Base-by-base conservation (phyloP, 2,329 filamentous ascomycete genomes). In the Fonsecaea nubica region DNA sequence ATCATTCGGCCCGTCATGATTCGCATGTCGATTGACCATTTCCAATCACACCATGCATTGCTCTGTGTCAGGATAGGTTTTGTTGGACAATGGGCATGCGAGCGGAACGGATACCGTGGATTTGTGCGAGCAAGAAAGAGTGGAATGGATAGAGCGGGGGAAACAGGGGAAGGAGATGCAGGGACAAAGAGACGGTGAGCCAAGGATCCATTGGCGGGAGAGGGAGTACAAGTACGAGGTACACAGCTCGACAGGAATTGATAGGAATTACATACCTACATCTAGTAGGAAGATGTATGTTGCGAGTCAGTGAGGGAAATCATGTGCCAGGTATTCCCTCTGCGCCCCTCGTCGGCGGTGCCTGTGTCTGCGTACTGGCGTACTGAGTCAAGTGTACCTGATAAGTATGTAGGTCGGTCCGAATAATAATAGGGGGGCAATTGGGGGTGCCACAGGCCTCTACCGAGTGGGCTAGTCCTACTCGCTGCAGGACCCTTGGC, bases 1-100 rank as follows among this genome's bases (percentile, higher is more conserved):
- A 9, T 50, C 18, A 50, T 50, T 25, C 8, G 45, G 18, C 8
- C 45, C n/a, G 42, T 10, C n/a, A 21, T 48, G 42, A 48, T 48
- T 48, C 42, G 42, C 42, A 48, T 48, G 42, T 48, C 42, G 42
- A 48, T 48, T 48, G 42, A 48, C 42, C 42, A 18, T 48, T 48
- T 48, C 42, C 42, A 48, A 48, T 48, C 42, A 21, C 42, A 21
- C 42, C 42, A 48, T 48, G n/a, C 42, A 48, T 48, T 48, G 1
- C 38, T 42, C 10, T 58, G 55, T 38, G 36, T 38, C 36, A 38
- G 13, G 36, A 25, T 25, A 25, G 40, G n/a, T 7, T 18, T 9
- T 45, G 40, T 6, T 7, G 40, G 2, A 7, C 5, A 18, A 15
- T 18, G n/a, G 40, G 25, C 40, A 3, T 21, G 40, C 15, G 40